Percentiles rank a stretch among this genome's conserved stretches.
Evolutionary conservation across 2,329 filamentous ascomycete genomes (phyloP).

Genomic region (Apiospora phragmitis): DNA sequence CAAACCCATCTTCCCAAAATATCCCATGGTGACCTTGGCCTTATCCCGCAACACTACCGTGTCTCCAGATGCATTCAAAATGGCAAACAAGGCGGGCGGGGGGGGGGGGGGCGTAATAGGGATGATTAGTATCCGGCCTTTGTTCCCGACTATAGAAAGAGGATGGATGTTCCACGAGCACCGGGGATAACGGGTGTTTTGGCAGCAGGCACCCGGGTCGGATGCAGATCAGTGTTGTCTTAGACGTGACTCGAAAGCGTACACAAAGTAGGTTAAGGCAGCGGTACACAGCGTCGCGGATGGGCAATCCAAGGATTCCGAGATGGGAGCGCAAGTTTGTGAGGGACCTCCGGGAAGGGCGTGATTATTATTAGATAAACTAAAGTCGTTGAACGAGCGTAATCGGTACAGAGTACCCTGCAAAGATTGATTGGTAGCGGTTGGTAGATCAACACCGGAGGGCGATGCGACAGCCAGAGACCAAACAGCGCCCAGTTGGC

Average conservation of each 20-base stretch:
- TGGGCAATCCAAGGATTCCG: conserved; percentile 1
- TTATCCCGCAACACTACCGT: not conserved
- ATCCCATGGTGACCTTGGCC: conserved; percentile 25
- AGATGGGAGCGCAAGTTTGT: conserved; percentile 16
- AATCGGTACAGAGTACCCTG: conserved; percentile 55
- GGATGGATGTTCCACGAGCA: not conserved
- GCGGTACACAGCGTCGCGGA: not conserved
- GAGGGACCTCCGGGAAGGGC: conserved; percentile 15
- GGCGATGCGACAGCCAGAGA: not conserved
- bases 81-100: not conserved
- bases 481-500: not conserved
- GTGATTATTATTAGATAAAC: conserved; percentile 12
- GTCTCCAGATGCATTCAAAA: not conserved
- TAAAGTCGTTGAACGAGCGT: conserved; percentile 44
- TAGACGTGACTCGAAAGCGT: not conserved
- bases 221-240: not conserved
- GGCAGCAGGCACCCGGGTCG: not conserved
- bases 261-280: not conserved
- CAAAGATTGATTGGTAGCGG: not conserved
- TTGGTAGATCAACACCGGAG: not conserved
- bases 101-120: too few relatives aligned
- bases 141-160: not conserved
- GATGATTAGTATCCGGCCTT: too few relatives aligned
- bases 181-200: not conserved
- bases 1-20: conserved; percentile 26